phyloP scores from a whole-genome alignment of 768 basidiomycete genomes.

The Tephrocybe sp. region DNA sequence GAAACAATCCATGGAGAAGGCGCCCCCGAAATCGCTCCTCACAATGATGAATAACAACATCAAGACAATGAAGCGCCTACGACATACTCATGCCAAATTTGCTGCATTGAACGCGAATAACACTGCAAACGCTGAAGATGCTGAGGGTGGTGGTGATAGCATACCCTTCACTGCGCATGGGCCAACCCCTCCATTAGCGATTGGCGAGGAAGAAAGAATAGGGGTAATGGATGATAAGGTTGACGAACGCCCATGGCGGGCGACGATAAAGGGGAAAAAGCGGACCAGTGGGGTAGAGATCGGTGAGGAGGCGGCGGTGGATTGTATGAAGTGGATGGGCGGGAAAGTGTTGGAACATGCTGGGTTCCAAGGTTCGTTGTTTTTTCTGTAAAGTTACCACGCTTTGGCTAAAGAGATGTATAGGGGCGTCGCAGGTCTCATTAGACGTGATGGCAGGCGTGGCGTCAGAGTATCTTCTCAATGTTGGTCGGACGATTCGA shows the following conservation, averaged over 20 bases:
- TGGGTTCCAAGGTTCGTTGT: slow-evolving; percentile 81
- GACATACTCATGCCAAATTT: slow-evolving; percentile 72
- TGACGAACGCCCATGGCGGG: slow-evolving; percentile 63
- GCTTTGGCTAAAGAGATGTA: neutral
- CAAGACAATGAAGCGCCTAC: slow-evolving; percentile 67
- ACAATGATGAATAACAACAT: slow-evolving; percentile 75
- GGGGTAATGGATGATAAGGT: slow-evolving; percentile 40
- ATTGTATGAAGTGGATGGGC: slow-evolving; percentile 71
- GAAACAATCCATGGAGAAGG: slow-evolving; percentile 16
- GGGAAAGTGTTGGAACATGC: slow-evolving; percentile 82
- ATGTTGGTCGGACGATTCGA: slow-evolving; percentile 83
- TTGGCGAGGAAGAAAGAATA: slow-evolving; percentile 23
- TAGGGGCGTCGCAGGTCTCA: slow-evolving; percentile 76
- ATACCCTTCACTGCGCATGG: slow-evolving; percentile 27
- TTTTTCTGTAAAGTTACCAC: neutral
- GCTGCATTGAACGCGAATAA: slow-evolving; percentile 45
- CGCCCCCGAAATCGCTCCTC: slow-evolving; percentile 48
- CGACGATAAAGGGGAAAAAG: slow-evolving; percentile 26
- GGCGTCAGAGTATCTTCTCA: slow-evolving; percentile 75
- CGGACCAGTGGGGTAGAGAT: slow-evolving; percentile 45
- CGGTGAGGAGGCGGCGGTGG: slow-evolving; percentile 55
- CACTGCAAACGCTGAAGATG: slow-evolving; percentile 26
- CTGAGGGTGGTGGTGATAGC: slow-evolving; percentile 35
- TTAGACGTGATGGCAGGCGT: slow-evolving; percentile 77
- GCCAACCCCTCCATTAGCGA: slow-evolving; percentile 13